These are phyloP conservation scores for Chlamydomonas incerta DNA, from an alignment of 139 green algal genomes.

Conservation along the genomic window DNA sequence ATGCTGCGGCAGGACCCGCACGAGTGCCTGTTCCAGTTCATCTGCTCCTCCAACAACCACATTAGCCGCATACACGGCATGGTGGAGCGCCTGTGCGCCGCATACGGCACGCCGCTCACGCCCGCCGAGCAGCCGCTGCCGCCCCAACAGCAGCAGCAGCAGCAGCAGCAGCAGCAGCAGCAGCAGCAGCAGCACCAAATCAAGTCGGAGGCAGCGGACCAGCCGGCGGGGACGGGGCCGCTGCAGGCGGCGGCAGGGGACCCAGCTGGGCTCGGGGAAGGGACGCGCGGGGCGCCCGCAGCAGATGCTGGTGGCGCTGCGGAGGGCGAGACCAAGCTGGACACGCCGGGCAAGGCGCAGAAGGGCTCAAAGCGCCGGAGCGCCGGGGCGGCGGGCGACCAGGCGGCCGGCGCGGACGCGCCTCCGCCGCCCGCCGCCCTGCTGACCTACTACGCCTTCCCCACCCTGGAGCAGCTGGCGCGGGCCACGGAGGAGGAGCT, in stretches of 20 bases:
- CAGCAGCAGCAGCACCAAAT: not conserved
- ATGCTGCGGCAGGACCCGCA: conserved; percentile 94
- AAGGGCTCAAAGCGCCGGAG: no score
- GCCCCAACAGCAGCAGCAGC: not conserved
- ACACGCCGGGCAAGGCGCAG: no score
- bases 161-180: conserved; percentile 1
- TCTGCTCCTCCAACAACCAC: conserved; percentile 98
- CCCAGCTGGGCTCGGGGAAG: no score
- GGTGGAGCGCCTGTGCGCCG: conserved; percentile 86
- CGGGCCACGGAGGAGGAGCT: conserved; percentile 84
- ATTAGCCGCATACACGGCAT: conserved; percentile 94
- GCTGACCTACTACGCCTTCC: conserved; percentile 78
- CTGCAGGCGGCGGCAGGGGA: no score
- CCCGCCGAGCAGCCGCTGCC: not conserved
- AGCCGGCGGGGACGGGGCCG: no score
- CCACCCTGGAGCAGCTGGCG: conserved; percentile 86
- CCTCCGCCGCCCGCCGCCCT: not conserved
- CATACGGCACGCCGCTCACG: conserved; percentile 80
- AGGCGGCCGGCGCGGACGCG: not conserved
- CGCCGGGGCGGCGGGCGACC: no score
- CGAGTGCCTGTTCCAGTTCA: conserved; percentile 95
- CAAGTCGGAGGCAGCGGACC: no score
- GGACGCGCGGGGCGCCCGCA: no score
- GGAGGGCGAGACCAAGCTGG: no score
- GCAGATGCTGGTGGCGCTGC: no score